Conservation (phyloP, 2,329 filamentous ascomycete species). For the Nemania diffusa region DNA sequence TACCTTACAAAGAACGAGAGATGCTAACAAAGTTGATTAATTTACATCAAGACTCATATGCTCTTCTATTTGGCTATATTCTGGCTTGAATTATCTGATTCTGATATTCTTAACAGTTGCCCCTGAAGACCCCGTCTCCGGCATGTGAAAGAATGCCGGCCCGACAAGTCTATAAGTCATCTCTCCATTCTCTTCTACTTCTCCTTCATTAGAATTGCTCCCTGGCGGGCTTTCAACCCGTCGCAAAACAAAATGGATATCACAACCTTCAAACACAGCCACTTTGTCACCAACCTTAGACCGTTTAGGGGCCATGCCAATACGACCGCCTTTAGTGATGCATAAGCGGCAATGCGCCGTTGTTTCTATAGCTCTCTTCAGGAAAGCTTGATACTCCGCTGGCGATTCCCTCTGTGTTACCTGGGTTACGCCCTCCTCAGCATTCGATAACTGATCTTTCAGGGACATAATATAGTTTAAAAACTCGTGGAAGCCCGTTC, state of each 20-base stretch:
- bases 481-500: slow-evolving; percentile 25
- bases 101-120: neutral
- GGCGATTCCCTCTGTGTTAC: slow-evolving; percentile 2
- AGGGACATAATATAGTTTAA: slow-evolving; percentile 4
- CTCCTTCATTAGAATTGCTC: neutral
- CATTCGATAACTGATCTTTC: neutral
- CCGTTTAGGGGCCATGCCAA: slow-evolving; percentile 19
- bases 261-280: slow-evolving; percentile 20
- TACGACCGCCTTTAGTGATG: slow-evolving; percentile 6
- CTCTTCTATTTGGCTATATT: neutral
- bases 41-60: too few species aligned
- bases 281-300: slow-evolving; percentile 9
- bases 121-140: neutral
- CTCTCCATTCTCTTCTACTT: neutral
- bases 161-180: slow-evolving; percentile 21
- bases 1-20: too few species aligned
- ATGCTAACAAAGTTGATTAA: too few species aligned
- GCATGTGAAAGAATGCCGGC: slow-evolving; percentile 21
- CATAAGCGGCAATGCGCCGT: slow-evolving; percentile 17
- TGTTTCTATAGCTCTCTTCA: neutral
- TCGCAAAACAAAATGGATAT: slow-evolving; percentile 27
- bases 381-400: slow-evolving; percentile 20
- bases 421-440: neutral
- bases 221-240: neutral
- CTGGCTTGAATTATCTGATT: neutral